phyloP scores from a whole-genome alignment of 805 yeast genomes.

The Starmerella kuoi region DNA sequence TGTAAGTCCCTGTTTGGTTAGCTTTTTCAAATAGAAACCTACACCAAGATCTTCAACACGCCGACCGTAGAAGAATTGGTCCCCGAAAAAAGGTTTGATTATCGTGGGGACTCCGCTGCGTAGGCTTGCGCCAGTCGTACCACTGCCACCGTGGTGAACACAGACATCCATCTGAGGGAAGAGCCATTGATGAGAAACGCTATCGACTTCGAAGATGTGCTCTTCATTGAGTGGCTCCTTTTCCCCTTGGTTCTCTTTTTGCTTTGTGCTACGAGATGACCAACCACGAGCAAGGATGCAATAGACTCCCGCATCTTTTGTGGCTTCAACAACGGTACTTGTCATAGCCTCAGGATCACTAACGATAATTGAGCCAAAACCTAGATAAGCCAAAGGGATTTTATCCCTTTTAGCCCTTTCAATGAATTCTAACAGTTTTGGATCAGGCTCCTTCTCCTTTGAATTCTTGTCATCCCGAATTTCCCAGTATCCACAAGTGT shows the following conservation, averaged over 20 bases:
- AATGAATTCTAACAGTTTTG: slow-evolving; percentile 47
- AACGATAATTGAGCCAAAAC: slow-evolving; percentile 92
- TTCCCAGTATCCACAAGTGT: slow-evolving; percentile 92
- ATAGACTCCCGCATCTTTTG: slow-evolving; percentile 63
- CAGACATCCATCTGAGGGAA: slow-evolving; percentile 84
- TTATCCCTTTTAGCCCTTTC: slow-evolving; percentile 43
- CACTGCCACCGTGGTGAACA: slow-evolving; percentile 95
- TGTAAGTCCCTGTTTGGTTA: slow-evolving; percentile 50
- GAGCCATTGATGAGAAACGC: slow-evolving; percentile 88
- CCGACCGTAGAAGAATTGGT: slow-evolving; percentile 82
- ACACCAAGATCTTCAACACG: slow-evolving; percentile 83
- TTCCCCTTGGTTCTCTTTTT: slow-evolving; percentile 19
- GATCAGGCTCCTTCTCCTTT: slow-evolving; percentile 37
- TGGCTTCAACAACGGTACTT: slow-evolving; percentile 65
- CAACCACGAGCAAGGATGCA: slow-evolving; percentile 90
- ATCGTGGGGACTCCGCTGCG: slow-evolving; percentile 81
- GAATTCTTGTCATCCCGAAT: slow-evolving; percentile 45
- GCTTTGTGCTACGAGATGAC: slow-evolving; percentile 57
- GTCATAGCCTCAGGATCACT: slow-evolving; percentile 69
- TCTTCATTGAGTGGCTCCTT: slow-evolving; percentile 20
- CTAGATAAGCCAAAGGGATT: slow-evolving; percentile 76
- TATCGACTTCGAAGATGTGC: slow-evolving; percentile 55
- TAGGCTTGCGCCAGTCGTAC: slow-evolving; percentile 87
- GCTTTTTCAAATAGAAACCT: slow-evolving; percentile 57
- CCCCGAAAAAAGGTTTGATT: slow-evolving; percentile 91